phyloP scores from a whole-genome alignment of 1,284 basidiomycete genomes.

The Boletus mariae region DNA sequence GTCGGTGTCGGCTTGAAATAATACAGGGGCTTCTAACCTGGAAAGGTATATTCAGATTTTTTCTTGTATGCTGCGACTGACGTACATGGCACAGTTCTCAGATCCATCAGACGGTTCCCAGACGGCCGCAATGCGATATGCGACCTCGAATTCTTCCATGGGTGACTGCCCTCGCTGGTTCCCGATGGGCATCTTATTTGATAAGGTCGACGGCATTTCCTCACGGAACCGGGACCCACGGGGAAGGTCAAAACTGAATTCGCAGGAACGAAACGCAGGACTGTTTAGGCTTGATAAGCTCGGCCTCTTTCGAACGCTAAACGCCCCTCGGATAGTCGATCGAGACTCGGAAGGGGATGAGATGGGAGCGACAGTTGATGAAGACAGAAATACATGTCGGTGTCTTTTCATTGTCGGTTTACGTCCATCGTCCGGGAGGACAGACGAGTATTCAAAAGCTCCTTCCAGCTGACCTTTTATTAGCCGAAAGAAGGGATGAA shows the following conservation, averaged over 20 bases:
- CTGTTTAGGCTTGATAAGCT: constrained; percentile 40
- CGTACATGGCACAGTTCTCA: constrained; percentile 49
- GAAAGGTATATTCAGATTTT: constrained; percentile 6
- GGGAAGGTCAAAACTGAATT: constrained; percentile 59
- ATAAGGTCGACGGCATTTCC: constrained; percentile 60
- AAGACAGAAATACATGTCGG: constrained; percentile 57
- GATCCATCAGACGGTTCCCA: constrained; percentile 54
- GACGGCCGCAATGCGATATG: constrained; percentile 52
- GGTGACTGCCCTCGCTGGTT: constrained; percentile 32
- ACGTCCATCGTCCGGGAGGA: constrained; percentile 26
- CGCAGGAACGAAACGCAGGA: constrained; percentile 39
- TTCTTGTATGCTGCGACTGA: not conserved
- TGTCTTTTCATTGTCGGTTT: constrained; percentile 31
- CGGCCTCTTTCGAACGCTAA: constrained; percentile 41
- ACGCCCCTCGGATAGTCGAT: constrained; percentile 50
- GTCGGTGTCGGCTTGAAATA: constrained; percentile 55
- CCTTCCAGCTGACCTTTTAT: constrained; percentile 53
- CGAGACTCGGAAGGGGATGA: constrained; percentile 41
- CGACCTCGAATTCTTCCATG: constrained; percentile 44
- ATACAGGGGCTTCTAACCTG: constrained; percentile 62
- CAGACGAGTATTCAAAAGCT: constrained; percentile 48
- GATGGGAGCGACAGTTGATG: constrained; percentile 45
- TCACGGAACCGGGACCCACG: constrained; percentile 46
- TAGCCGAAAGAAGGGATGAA: not conserved
- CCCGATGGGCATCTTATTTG: constrained; percentile 28